These are phyloP conservation scores for Persicaria tinctoria DNA, from an alignment of 148 eudicot genomes.

Conservation along the genomic window DNA sequence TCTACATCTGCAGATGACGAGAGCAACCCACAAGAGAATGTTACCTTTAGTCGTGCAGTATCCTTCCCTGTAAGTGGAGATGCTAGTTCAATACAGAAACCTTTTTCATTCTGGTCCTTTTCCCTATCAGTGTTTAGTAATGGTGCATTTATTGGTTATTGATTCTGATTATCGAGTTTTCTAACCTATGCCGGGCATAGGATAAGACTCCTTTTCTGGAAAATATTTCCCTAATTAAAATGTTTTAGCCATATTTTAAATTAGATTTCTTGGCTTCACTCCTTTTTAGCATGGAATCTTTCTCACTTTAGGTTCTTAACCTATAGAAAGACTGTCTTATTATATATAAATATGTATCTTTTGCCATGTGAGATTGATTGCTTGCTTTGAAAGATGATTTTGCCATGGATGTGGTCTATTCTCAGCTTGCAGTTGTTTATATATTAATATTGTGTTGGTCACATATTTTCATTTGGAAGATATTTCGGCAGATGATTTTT, in stretches of 20 bases:
- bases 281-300: no score
- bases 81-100: slow-evolving; percentile 16
- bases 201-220: no score
- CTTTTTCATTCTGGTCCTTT: slow-evolving; percentile 5
- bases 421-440: no score
- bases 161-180: neutral
- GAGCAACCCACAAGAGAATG: slow-evolving; percentile 19
- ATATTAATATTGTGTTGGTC: no score
- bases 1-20: slow-evolving; percentile 16
- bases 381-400: neutral
- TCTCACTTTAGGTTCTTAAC: no score
- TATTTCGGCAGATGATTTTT: no score
- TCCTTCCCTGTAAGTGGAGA: slow-evolving; percentile 45
- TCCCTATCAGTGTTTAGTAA: neutral
- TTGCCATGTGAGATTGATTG: neutral
- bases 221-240: no score
- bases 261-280: no score
- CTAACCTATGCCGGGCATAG: no score
- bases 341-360: neutral
- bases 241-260: no score
- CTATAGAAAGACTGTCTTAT: neutral
- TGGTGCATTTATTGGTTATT: neutral
- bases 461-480: no score
- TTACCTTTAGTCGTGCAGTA: slow-evolving; percentile 18
- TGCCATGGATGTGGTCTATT: neutral